Percentiles rank a stretch among this genome's conserved stretches.
Conservation (phyloP, 257 asterid genomes). For the Solanum neorickii region DNA sequence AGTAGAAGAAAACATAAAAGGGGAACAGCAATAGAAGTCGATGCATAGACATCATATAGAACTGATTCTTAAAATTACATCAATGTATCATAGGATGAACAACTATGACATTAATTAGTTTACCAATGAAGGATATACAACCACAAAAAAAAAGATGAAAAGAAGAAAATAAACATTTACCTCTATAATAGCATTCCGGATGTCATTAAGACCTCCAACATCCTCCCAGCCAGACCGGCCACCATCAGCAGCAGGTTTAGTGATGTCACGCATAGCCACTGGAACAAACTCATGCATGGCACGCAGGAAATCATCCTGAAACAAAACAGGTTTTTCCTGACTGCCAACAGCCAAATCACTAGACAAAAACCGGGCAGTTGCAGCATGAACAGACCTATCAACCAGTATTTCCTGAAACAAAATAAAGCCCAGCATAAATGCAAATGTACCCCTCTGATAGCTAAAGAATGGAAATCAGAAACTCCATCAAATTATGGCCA, state of each 20-base stretch:
- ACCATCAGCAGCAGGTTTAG: conserved; percentile 70
- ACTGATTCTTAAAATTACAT: not conserved
- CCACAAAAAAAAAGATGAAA: not conserved
- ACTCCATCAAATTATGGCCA: not conserved
- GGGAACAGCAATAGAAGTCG: not conserved
- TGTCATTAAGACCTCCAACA: conserved; percentile 95
- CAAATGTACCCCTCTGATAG: not conserved
- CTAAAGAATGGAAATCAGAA: not conserved
- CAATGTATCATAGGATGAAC: not conserved
- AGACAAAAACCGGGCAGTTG: conserved; percentile 63
- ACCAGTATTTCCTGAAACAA: conserved; percentile 71
- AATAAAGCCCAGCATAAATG: not conserved
- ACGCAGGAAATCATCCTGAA: conserved; percentile 57
- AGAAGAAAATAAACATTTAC: conserved; percentile 15
- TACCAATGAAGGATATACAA: not conserved
- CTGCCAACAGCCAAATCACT: conserved; percentile 24
- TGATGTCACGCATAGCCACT: conserved; percentile 92
- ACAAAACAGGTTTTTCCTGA: conserved; percentile 39
- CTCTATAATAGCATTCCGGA: conserved; percentile 72
- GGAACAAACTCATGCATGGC: conserved; percentile 92
- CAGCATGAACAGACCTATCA: conserved; percentile 88
- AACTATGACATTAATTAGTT: not conserved
- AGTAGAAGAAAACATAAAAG: not conserved
- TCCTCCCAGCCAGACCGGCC: conserved; percentile 93
- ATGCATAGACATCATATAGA: not conserved